A percentile compares a stretch with the other conserved stretches of the same genome.
Conservation (phyloP, 345 rosid genomes). For the Melaleuca alternifolia region DNA sequence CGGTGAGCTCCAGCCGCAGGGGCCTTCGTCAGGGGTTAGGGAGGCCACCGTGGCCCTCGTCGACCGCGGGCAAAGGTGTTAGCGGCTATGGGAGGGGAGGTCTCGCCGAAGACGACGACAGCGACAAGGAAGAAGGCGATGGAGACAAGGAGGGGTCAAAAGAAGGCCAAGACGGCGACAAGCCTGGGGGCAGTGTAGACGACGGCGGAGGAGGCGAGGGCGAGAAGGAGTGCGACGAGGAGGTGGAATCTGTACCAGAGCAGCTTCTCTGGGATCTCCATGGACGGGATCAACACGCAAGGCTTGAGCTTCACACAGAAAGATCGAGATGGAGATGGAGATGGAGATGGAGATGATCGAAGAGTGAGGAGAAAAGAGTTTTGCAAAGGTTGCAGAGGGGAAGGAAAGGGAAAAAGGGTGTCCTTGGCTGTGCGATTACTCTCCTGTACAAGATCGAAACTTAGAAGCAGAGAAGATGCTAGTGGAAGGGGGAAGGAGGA, state of each 20-base stretch:
- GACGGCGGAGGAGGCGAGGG: conserved; percentile 14
- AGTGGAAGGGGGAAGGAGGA: too few species aligned
- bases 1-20: too few species aligned
- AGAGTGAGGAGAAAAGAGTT: too few species aligned
- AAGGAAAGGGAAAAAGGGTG: not conserved
- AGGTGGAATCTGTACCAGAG: conserved; percentile 51
- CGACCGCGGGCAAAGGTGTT: too few species aligned
- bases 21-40: too few species aligned
- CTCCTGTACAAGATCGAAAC: too few species aligned
- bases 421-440: conserved; percentile 8
- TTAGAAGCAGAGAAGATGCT: too few species aligned
- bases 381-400: not conserved
- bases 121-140: conserved; percentile 74
- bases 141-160: conserved; percentile 84
- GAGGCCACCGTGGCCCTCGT: too few species aligned
- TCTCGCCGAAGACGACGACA: conserved; percentile 53
- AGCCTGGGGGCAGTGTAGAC: conserved; percentile 60
- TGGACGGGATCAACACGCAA: not conserved
- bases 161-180: conserved; percentile 59
- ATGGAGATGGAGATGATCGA: not conserved
- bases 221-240: conserved; percentile 17
- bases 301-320: not conserved
- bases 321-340: not conserved
- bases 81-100: conserved; percentile 21
- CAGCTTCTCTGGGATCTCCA: conserved; percentile 62